Evolutionary conservation across 2,329 filamentous ascomycete genomes (phyloP).

Genomic region (Trichoderma afroharzianum): DNA sequence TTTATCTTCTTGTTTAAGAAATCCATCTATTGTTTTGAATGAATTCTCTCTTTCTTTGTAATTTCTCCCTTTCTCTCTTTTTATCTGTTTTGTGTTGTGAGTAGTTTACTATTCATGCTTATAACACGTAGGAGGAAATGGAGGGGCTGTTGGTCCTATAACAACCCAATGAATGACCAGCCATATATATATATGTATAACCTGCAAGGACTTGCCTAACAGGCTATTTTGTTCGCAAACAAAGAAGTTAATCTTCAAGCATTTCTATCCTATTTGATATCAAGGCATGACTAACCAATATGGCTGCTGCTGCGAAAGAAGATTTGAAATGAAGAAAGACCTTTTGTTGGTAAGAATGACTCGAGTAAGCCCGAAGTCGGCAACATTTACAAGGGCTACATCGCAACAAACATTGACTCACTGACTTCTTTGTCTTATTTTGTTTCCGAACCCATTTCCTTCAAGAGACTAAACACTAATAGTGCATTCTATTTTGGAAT

Average conservation of each 20-base stretch:
- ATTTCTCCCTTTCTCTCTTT: neutral
- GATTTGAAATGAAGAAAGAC: neutral
- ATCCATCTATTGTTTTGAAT: too few species aligned
- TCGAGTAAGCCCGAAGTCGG: neutral
- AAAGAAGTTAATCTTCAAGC: neutral
- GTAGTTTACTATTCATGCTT: neutral
- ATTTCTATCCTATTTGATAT: neutral
- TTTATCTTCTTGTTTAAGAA: neutral
- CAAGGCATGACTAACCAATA: neutral
- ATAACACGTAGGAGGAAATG: neutral
- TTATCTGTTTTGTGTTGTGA: neutral
- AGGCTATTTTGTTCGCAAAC: neutral
- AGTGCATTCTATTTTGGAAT: neutral
- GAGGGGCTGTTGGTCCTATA: neutral
- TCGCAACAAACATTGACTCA: neutral
- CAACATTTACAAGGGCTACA: neutral
- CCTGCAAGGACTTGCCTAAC: neutral
- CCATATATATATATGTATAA: too few species aligned
- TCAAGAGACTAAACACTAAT: neutral
- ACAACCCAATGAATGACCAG: neutral
- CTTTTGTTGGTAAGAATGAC: neutral
- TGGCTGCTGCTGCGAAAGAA: too few species aligned
- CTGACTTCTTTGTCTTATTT: neutral
- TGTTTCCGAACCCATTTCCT: neutral
- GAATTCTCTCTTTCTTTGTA: neutral